Evolutionary conservation across 169 alveolate genomes (phyloP).

Genomic region (Toxoplasma gondii): DNA sequence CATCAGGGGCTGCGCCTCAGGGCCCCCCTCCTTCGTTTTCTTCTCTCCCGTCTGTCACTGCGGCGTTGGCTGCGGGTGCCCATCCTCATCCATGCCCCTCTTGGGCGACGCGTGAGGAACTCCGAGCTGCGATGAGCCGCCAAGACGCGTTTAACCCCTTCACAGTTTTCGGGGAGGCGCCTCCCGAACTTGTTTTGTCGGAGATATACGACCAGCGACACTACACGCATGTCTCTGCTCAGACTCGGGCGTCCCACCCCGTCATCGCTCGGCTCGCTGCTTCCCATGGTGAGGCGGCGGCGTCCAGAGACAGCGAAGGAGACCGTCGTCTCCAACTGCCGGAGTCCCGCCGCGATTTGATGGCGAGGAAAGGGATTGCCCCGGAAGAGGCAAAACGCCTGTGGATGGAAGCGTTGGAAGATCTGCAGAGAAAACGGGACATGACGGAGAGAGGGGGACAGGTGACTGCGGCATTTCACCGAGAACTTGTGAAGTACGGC

Average conservation of each 20-base stretch:
- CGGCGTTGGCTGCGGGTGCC: slow-evolving; percentile 24
- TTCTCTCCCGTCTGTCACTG: neutral
- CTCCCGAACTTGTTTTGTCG: slow-evolving; percentile 41
- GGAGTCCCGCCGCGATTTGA: neutral
- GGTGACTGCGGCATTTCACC: slow-evolving; percentile 9
- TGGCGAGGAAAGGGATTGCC: neutral
- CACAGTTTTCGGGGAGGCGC: slow-evolving; percentile 55
- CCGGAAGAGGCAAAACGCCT: neutral
- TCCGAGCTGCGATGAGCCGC: neutral
- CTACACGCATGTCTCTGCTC: slow-evolving; percentile 25
- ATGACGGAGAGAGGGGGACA: neutral
- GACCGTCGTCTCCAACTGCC: neutral
- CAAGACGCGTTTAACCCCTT: slow-evolving; percentile 46
- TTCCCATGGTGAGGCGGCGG: neutral
- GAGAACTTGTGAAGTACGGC: neutral
- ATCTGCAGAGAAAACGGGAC: neutral
- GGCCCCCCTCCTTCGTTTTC: neutral
- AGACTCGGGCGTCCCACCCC: slow-evolving; percentile 39
- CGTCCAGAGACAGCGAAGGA: neutral
- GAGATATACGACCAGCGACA: slow-evolving; percentile 57
- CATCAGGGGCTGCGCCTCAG: neutral
- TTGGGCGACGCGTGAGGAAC: slow-evolving; percentile 35
- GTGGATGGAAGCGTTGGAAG: neutral
- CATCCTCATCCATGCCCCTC: slow-evolving; percentile 9
- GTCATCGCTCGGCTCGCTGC: slow-evolving; percentile 1